Base-by-base conservation (phyloP, 805 yeast species). In the Wickerhamomyces bisporus region DNA sequence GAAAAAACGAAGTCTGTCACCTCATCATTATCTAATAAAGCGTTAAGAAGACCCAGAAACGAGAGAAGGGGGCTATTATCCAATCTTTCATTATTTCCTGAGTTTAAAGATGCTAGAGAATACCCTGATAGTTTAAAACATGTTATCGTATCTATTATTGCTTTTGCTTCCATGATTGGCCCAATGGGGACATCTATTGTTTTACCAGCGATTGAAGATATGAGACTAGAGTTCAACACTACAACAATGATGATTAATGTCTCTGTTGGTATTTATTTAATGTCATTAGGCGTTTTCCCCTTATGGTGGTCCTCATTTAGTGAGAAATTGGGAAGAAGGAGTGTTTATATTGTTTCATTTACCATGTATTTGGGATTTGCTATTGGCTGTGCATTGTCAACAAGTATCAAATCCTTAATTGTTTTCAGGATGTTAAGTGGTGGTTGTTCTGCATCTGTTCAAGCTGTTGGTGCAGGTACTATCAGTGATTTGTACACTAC, bases 181-280 rank as follows among this genome's bases (percentile, higher is more conserved):
- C 95, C 96, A 6, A 83, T 86, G 93, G 95, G 93, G 11, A 81
- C 93, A 1, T 81, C 93, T 0, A 84, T 86, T 35, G 68, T 86
- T 52, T 72, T 83, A 35, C 96, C 96, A 0, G 91, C 93, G 0
- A 73, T 85, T 16, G 74, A 74, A 25, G 73, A 75, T 37, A 71
- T 86, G 30, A 71, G 72, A 5, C 44, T 47, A 1, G 77, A 75
- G 15, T 67, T 84, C 14, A 32, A 79, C 30, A 80, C 94, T 0
- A 51, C 75, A 5, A 71, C 71, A 1, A 63, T 78, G 21, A 67
- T 75, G 50, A 86, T 86, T 19, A 86, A 86, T 52, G 69, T 86
- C 14, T 77, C 91, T 2, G 86, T 86, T 36, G 96, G 95, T 48
- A 71, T 86, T 11, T 87, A 86, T 55, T 60, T 86, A 20, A 53